Conservation (phyloP, 208 protist species). For the Naegleria gruberi region DNA sequence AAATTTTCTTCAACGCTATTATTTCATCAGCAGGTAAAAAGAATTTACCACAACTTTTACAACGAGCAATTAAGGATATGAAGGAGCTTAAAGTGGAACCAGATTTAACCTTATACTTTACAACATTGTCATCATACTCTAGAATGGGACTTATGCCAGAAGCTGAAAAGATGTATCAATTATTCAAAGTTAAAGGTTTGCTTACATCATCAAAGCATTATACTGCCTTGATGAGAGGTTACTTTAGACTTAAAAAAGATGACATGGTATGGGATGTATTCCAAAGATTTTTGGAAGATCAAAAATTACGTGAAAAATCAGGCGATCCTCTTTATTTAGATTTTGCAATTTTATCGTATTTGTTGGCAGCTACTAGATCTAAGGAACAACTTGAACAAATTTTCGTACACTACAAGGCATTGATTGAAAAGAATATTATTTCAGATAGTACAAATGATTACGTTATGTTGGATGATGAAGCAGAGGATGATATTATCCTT, state of each 20-base stretch:
- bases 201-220: not conserved
- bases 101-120: not conserved
- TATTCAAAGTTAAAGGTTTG: not conserved
- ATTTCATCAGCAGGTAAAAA: not conserved
- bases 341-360: not conserved
- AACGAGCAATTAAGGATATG: not conserved
- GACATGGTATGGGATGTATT: not conserved
- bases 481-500: not conserved
- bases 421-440: not conserved
- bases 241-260: not conserved
- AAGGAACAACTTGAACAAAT: not conserved
- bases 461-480: not conserved
- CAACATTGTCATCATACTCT: not conserved
- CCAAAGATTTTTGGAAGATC: not conserved
- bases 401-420: not conserved
- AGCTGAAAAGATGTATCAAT: not conserved
- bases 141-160: not conserved
- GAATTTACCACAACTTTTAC: not conserved
- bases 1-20: not conserved
- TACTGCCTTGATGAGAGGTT: not conserved
- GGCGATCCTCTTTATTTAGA: not conserved
- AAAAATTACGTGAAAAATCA: not conserved
- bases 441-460: not conserved
- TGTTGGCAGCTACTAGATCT: not conserved
- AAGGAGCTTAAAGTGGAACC: not conserved